Percentiles rank a stretch among this genome's conserved stretches.
Conservation (phyloP, 495 filamentous ascomycete genomes). For the Tuber indicum region DNA sequence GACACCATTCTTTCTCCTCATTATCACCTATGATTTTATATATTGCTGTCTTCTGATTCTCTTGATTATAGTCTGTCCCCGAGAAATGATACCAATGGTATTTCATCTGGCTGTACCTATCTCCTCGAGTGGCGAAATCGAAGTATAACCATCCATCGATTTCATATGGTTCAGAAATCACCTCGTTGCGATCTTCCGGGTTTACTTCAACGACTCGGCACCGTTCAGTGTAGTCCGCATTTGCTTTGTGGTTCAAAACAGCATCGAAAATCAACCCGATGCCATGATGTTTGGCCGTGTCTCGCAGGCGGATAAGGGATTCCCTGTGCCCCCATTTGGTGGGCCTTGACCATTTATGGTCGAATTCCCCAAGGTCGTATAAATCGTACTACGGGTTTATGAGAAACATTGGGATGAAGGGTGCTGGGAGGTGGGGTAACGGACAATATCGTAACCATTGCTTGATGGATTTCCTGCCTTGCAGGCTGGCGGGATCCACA, state of each 20-base stretch:
- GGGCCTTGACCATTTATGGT: constrained; percentile 58
- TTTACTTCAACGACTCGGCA: constrained; percentile 59
- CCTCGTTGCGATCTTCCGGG: constrained; percentile 52
- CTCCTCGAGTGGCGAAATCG: constrained; percentile 57
- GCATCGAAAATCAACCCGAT: constrained; percentile 67
- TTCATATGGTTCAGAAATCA: constrained; percentile 54
- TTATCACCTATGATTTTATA: constrained; percentile 59
- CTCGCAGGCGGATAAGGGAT: constrained; percentile 53
- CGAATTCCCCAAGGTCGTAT: constrained; percentile 70
- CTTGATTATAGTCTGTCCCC: constrained; percentile 62
- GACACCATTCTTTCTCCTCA: constrained; percentile 56
- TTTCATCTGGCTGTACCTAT: constrained; percentile 55
- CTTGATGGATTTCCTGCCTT: constrained; percentile 58
- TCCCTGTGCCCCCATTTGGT: constrained; percentile 69
- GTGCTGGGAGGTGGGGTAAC: neutral
- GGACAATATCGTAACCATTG: constrained; percentile 63
- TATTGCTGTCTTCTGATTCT: constrained; percentile 54
- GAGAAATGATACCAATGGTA: constrained; percentile 68
- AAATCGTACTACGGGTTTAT: constrained; percentile 52
- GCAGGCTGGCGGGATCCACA: constrained; percentile 70
- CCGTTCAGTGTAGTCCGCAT: constrained; percentile 57
- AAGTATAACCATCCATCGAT: constrained; percentile 65
- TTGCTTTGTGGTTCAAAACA: constrained; percentile 71
- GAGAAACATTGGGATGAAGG: neutral
- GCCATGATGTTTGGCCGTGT: constrained; percentile 49